phyloP scores from a whole-genome alignment of 1,284 basidiomycete genomes.

The Peniophora sp. region DNA sequence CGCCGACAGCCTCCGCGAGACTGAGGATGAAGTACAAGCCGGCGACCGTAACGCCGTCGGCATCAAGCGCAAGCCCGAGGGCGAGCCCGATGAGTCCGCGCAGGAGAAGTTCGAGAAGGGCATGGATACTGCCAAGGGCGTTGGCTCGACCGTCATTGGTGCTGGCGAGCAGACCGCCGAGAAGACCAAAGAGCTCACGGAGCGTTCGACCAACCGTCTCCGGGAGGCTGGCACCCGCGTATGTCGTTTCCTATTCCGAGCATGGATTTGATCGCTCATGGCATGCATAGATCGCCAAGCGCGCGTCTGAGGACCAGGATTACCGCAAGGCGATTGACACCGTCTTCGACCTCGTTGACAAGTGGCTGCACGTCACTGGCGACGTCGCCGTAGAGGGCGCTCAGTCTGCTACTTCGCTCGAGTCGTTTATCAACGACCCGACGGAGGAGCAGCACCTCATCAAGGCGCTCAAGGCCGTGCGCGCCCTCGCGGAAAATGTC shows the following conservation, averaged over 20 bases:
- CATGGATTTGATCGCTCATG: not conserved
- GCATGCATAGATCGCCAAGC: constrained; percentile 45
- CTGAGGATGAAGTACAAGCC: constrained; percentile 48
- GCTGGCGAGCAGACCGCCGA: constrained; percentile 33
- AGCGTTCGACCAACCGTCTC: constrained; percentile 32
- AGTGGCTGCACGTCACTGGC: constrained; percentile 46
- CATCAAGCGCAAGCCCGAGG: constrained; percentile 38
- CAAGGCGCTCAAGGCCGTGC: constrained; percentile 36
- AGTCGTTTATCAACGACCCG: constrained; percentile 48
- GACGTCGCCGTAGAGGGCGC: constrained; percentile 39
- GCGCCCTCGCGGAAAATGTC: constrained; percentile 40
- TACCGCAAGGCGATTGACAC: constrained; percentile 49
- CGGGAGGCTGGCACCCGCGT: constrained; percentile 48
- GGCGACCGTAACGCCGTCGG: constrained; percentile 52
- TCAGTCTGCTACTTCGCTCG: constrained; percentile 30
- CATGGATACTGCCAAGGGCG: constrained; percentile 54
- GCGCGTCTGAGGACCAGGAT: constrained; percentile 47
- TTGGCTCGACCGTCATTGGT: constrained; percentile 49
- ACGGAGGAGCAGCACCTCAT: constrained; percentile 49
- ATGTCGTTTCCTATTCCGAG: constrained; percentile 8
- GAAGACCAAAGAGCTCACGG: constrained; percentile 33
- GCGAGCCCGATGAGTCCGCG: constrained; percentile 30
- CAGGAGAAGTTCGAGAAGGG: constrained; percentile 51
- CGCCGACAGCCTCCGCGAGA: constrained; percentile 41
- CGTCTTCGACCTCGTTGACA: constrained; percentile 45